phyloP scores from a whole-genome alignment of 805 yeast genomes.

The Metschnikowia borealis region DNA sequence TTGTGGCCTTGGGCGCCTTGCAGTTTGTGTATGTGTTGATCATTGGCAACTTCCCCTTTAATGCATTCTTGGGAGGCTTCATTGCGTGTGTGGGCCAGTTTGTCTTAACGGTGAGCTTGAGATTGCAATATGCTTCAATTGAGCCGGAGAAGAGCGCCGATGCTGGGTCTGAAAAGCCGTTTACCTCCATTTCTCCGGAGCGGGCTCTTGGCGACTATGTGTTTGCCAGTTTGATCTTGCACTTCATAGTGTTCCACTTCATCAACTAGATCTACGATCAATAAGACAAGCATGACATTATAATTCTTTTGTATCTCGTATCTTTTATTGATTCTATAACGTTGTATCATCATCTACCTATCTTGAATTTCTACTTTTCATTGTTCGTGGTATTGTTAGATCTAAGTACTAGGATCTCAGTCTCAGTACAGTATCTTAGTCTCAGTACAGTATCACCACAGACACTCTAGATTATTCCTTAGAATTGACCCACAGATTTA shows the following conservation, averaged over 20 bases:
- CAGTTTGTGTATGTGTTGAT: conserved; percentile 76
- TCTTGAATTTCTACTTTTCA: too few species aligned
- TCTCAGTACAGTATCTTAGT: too few species aligned
- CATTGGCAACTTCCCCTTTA: conserved; percentile 92
- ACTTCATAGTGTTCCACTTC: conserved; percentile 86
- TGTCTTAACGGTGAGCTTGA: conserved; percentile 76
- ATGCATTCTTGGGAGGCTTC: conserved; percentile 93
- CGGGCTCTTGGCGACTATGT: conserved; percentile 84
- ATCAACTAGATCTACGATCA: conserved; percentile 53
- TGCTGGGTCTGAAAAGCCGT: conserved; percentile 1
- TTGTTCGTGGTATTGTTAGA: too few species aligned
- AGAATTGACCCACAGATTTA: too few species aligned
- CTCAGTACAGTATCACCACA: too few species aligned
- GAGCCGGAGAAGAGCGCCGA: background rate
- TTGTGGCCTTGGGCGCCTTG: conserved; percentile 68
- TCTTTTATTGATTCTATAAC: too few species aligned
- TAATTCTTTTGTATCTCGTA: too few species aligned
- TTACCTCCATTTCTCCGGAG: conserved; percentile 31
- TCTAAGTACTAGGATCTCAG: too few species aligned
- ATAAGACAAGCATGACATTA: background rate
- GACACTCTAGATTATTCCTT: too few species aligned
- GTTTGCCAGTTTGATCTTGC: conserved; percentile 82
- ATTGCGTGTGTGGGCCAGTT: conserved; percentile 92
- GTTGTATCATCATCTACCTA: too few species aligned
- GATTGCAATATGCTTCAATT: conserved; percentile 56